Base-by-base conservation (phyloP, 73 alveolate species). In the Uronychia setigera region DNA sequence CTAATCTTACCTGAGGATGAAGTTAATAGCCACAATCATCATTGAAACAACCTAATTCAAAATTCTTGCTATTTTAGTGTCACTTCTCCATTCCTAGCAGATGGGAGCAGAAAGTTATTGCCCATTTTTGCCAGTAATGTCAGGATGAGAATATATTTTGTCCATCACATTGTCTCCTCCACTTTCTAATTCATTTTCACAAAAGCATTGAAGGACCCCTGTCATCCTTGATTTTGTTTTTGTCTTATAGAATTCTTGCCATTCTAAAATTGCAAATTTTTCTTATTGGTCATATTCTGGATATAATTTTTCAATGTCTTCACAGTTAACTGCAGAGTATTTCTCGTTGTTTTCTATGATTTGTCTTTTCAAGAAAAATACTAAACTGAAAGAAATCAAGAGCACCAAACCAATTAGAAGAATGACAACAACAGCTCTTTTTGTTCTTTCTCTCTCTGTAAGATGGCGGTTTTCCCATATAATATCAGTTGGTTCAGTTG, bases 401-500 rank as follows among this genome's bases (percentile, higher is more conserved):
- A 46, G 67, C 5, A 31, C 81, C 28, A 76, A 25, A 76, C 27
- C 27, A 76, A 32, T 32, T 9, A 76, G 25, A 1, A 30, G 27
- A 5, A 76, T 29, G 59, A 32, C 81, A 25, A 5, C 59, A 13
- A 31, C 30, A 1, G 81, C 81, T 30, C 81, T 76, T 1, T 28
- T 29, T 28, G 31, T 5, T 30, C 81, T 76, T 30, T 76, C 27
- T 1, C 59, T 29, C 59, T 29, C 28, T 29, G 32, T 76, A 27
- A 76, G 5, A 31, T 25, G 46, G 19, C 32, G 9, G 31, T 76
- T 76, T 35, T 87, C 87, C 88, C 87, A 87, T 28, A 78, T 87
- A 74, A 87, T 79, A 67, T 87, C 83, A 11, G 85, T 80, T 26
- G 93, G 93, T 76, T 87, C 93, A 1, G 88, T 1, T 29, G 93